Base-by-base conservation (phyloP, 768 basidiomycete species). In the Mycena maculata region DNA sequence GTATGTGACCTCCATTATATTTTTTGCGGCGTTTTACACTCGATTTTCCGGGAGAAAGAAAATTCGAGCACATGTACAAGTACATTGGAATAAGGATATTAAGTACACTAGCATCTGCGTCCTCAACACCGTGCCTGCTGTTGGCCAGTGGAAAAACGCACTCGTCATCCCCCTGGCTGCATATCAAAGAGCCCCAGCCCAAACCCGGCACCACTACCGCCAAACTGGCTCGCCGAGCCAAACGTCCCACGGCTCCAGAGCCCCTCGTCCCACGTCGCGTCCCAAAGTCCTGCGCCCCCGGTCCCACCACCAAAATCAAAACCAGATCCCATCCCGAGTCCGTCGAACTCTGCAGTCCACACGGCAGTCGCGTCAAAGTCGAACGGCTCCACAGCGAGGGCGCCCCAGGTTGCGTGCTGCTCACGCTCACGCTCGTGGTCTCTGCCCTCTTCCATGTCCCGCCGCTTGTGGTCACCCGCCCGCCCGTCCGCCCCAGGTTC, bases 221-320 rank as follows among this genome's bases (percentile, higher is more conserved):
- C 15, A n/a, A 60, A 60, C 13, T 25, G 20, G 4, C 6, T 18
- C 18, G 47, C 30, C 2, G 31, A 25, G 2, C 52, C 56, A 48
- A 58, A 38, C 31, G 41, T 31, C 16, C 28, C 39, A 31, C 58
- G 58, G 13, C 57, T 50, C 64, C 59, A 60, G 10, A 44, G 36
- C 20, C 53, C 47, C 27, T 72, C 71, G 20, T 71, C 64, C 69
- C 69, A 72, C 38, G 60, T 59, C 2, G 68, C 68, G 1, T 72
- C 68, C 72, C 71, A 73, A 13, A 44, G 48, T 48, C 55, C 53
- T 39, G 27, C 49, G 5, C 20, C 27, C 9, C 20, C 44, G 10
- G 31, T 18, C 39, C 11, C 22, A 4, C 38, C 48, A 31, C 16
- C 33, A 23, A 49, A 16, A 23, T 20, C 44, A 31, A 36, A 27